phyloP scores from a whole-genome alignment of 805 yeast species.

The Barnettozyma populi region DNA sequence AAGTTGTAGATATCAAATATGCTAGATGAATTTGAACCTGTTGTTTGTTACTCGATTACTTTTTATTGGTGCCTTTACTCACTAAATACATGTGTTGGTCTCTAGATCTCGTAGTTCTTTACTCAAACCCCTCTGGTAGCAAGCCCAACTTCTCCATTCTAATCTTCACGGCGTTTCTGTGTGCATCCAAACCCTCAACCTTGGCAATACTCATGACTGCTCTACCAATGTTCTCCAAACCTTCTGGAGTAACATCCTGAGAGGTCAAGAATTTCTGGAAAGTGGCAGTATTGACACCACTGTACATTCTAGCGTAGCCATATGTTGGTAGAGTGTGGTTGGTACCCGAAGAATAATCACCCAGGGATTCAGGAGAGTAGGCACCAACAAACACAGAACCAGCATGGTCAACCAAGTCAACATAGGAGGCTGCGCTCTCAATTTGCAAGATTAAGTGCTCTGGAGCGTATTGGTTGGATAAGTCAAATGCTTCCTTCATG shows the following conservation, averaged over 20 bases:
- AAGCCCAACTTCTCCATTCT: slow-evolving; percentile 78
- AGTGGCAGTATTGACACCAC: slow-evolving; percentile 94
- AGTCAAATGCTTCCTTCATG: slow-evolving; percentile 75
- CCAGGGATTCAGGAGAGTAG: slow-evolving; percentile 95
- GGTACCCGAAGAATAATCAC: slow-evolving; percentile 97
- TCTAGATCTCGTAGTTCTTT: not conserved
- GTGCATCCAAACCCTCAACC: slow-evolving; percentile 96
- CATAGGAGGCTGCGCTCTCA: slow-evolving; percentile 67
- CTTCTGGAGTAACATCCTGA: slow-evolving; percentile 83
- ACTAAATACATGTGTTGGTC: not conserved
- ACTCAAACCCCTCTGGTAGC: slow-evolving; percentile 31
- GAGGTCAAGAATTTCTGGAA: slow-evolving; percentile 94
- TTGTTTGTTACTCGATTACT: not conserved
- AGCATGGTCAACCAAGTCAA: slow-evolving; percentile 78
- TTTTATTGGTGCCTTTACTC: not conserved
- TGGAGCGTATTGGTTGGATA: slow-evolving; percentile 92
- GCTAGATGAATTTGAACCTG: not conserved
- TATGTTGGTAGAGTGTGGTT: slow-evolving; percentile 98
- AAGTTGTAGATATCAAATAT: slow-evolving; percentile 14
- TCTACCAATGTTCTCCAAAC: slow-evolving; percentile 83
- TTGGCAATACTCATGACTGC: slow-evolving; percentile 96
- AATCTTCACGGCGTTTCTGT: slow-evolving; percentile 92
- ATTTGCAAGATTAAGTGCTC: slow-evolving; percentile 95
- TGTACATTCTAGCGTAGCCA: slow-evolving; percentile 96
- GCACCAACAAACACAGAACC: slow-evolving; percentile 97